phyloP scores from a whole-genome alignment of 202 grass and related monocot species.

The Dendrocalamus latiflorus region DNA sequence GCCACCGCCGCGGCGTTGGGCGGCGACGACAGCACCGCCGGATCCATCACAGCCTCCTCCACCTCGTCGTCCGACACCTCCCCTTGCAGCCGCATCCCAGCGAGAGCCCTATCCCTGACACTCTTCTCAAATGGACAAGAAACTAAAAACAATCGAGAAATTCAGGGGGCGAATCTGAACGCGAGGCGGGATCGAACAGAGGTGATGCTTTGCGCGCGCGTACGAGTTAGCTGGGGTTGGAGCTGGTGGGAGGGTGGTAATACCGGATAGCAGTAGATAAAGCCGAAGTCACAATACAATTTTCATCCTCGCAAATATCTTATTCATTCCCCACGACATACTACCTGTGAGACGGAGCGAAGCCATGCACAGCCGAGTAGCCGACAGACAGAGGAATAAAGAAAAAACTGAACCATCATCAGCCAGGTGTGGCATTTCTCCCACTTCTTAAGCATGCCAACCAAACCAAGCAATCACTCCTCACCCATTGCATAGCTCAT shows the following conservation, averaged over 20 bases:
- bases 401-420: too few relatives aligned
- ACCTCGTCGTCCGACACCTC: slow-evolving; percentile 36
- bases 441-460: too few relatives aligned
- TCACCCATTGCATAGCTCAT: too few relatives aligned
- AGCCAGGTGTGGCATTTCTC: too few relatives aligned
- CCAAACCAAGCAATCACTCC: too few relatives aligned
- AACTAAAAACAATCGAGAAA: slow-evolving; percentile 8
- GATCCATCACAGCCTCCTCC: slow-evolving; percentile 12
- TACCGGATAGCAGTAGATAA: too few relatives aligned
- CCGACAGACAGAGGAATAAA: too few relatives aligned
- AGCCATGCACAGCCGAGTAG: too few relatives aligned
- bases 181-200: neutral
- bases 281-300: too few relatives aligned
- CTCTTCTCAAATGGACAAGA: neutral
- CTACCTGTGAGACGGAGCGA: too few relatives aligned
- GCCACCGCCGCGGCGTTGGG: neutral
- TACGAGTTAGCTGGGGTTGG: neutral
- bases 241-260: neutral
- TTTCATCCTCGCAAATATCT: too few relatives aligned
- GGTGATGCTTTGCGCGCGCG: neutral
- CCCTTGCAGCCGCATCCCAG: slow-evolving; percentile 47
- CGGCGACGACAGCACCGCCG: slow-evolving; percentile 24
- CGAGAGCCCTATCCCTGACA: neutral
- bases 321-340: too few relatives aligned
- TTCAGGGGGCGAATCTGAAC: neutral